Evolutionary conservation across 352 stramenopile genomes (phyloP), one percentile per base, ranked within the genome.

Genomic region (Globisporangium solare): DNA sequence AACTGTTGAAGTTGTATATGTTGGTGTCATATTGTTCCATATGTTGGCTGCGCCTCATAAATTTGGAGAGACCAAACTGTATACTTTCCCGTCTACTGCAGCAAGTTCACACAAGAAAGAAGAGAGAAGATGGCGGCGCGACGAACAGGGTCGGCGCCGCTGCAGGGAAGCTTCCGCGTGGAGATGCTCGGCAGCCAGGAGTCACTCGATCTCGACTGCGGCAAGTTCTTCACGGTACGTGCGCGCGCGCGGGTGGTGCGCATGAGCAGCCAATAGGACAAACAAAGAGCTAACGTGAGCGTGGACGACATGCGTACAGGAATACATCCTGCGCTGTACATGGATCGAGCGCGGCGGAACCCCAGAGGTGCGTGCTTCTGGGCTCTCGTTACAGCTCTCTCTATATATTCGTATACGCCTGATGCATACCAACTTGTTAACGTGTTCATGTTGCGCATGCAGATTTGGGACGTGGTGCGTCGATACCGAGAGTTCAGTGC

Each of bases 401-500:
- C 13, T 56, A 31, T 56, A 5, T 12, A 6, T n/a, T 47, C 17
- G 43, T 40, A 6, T 32, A 12, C 27, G 27, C 27, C 6, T 35
- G 20, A 14, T 12, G 12, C 8, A 41, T 39, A 15, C n/a, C 27
- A 22, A n/a, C 11, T 48, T 18, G n/a, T 21, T n/a, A 11, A 10
- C 20, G 31, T 54, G 5, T 60, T 24, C 43, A 56, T 14, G 40
- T 22, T 58, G 22, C 22, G 61, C 54, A 12, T 51, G 22, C 51
- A 94, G 83, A 84, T 85, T 11, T 94, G 84, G 84, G 80, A 94
- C 51, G 73, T 92, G 37, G 76, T 88, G 21, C 84, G 81, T 14
- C 79, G 84, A 43, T 94, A 94, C 57, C 80, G 84, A 24, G 84
- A 94, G 63, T 94, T 94, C 52, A 89, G 82, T 40, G 84, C 84